Evolutionary conservation across 1,139 yeast species (phyloP), one percentile per base, ranked within the genome.

Genomic region (Geotrichum histeridarum): DNA sequence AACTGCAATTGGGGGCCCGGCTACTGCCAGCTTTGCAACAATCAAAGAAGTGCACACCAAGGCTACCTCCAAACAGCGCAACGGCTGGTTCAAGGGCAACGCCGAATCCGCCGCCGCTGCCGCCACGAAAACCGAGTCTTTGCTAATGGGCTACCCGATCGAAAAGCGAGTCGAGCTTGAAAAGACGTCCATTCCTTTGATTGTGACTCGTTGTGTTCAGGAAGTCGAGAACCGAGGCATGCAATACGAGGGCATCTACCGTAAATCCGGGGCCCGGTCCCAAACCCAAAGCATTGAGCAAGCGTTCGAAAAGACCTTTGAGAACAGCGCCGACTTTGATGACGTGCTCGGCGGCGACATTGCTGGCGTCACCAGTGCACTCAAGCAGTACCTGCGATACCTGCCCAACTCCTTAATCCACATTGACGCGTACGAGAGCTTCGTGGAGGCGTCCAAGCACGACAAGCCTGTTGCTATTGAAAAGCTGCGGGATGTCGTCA

Each of bases 191-290:
- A 77, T 89, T 8, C 99, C 99, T 6, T 70, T 81, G 58, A 80
- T 93, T 44, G 78, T 93, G 11, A 74, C 84, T 11, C 76, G 82
- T 55, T 89, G 97, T 70, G 71, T 90, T n/a, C 73, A 75, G 39
- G 95, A 86, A 64, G 89, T 93, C 50, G 96, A 91, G 70, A 67
- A 68, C 44, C 74, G 90, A 59, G 91, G 95, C 8, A 67, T 87
- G 62, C 82, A 77, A 48, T 73, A 77, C 42, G 98, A 91, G 70
- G 99, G 99, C 5, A 79, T 93, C 42, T 93, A 93, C 72, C 78
- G 99, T 63, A 86, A 91, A 60, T 86, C 95, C 22, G 99, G 98
- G 1, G 90, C 93, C 6, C 81, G 86, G 57, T 81, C 93, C 12
- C 88, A 89, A 53, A 81, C 88, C 60, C 83, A 79, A 55, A 63